Evolutionary conservation across 257 asterid species (phyloP).

Genomic region (Gentiana straminea): DNA sequence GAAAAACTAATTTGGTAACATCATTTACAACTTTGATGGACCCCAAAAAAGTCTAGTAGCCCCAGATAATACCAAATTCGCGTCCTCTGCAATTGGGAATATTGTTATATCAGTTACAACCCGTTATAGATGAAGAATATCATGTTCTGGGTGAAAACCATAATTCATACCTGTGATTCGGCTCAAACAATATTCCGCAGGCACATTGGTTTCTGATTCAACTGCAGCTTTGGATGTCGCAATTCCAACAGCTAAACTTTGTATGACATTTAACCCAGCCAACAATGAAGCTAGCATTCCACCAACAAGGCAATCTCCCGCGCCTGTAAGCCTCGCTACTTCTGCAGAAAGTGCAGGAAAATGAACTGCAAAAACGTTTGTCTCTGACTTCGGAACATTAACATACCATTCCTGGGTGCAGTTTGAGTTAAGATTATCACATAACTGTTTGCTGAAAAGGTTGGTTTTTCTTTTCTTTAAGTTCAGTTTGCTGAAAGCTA

Average conservation of each 20-base stretch:
- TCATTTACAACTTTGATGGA: constrained; percentile 49
- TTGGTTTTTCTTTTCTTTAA: constrained; percentile 13
- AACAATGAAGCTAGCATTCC: constrained; percentile 59
- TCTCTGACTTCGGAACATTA: constrained; percentile 18
- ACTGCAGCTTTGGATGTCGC: constrained; percentile 88
- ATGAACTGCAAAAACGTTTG: constrained; percentile 37
- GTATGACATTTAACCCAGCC: constrained; percentile 79
- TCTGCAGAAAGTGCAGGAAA: constrained; percentile 72
- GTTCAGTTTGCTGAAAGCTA: constrained; percentile 16
- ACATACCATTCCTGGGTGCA: constrained; percentile 34
- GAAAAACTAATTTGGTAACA: background rate
- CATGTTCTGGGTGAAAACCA: background rate
- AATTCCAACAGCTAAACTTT: constrained; percentile 83
- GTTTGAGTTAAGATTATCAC: constrained; percentile 30
- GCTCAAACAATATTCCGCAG: constrained; percentile 34
- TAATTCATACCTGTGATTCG: constrained; percentile 43
- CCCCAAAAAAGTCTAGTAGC: constrained; percentile 41
- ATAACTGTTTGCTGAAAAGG: constrained; percentile 31
- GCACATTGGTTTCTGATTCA: constrained; percentile 64
- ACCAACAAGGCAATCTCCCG: constrained; percentile 96
- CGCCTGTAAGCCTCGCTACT: constrained; percentile 70
- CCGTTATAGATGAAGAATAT: background rate
- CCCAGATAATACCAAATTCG: constrained; percentile 33
- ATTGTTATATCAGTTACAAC: constrained; percentile 1
- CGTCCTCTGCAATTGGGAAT: constrained; percentile 53